These are phyloP conservation scores for Backusella sp. DNA, from an alignment of 192 early-diverging fungal genomes.

Conservation along the genomic window DNA sequence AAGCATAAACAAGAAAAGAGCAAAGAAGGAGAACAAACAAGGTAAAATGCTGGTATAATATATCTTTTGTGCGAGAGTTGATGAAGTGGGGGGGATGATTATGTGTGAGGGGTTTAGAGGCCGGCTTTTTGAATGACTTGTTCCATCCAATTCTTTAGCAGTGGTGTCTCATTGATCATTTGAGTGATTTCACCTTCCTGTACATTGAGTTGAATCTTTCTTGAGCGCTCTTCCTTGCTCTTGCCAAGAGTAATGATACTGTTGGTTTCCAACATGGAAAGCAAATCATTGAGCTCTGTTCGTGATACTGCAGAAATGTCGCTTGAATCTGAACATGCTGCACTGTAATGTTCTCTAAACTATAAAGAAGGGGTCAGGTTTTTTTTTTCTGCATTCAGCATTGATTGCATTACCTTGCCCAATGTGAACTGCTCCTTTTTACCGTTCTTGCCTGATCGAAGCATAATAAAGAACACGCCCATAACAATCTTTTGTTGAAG, in stretches of 20 bases:
- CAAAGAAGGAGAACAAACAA: background rate
- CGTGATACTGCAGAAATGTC: constrained; percentile 64
- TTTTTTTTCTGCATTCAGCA: background rate
- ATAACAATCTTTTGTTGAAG: constrained; percentile 85
- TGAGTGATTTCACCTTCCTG: constrained; percentile 26
- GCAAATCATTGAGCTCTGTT: constrained; percentile 73
- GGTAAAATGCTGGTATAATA: constrained; percentile 2
- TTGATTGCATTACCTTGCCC: constrained; percentile 44
- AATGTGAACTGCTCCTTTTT: constrained; percentile 48
- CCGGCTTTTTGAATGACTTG: background rate
- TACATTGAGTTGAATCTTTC: constrained; percentile 32
- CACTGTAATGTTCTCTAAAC: constrained; percentile 63
- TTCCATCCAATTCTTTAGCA: constrained; percentile 9
- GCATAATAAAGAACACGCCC: constrained; percentile 49
- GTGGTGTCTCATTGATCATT: constrained; percentile 13
- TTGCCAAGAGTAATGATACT: constrained; percentile 59
- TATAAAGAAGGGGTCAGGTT: constrained; percentile 15
- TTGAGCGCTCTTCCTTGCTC: constrained; percentile 38
- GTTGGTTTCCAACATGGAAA: constrained; percentile 69
- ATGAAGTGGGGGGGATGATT: background rate
- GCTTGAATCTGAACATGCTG: constrained; percentile 47
- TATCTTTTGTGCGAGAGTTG: background rate
- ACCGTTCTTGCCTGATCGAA: constrained; percentile 28
- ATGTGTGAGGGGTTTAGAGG: background rate
- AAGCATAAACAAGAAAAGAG: background rate